phyloP scores from a whole-genome alignment of 2,329 filamentous ascomycete genomes.

The Epichloe baconii region DNA sequence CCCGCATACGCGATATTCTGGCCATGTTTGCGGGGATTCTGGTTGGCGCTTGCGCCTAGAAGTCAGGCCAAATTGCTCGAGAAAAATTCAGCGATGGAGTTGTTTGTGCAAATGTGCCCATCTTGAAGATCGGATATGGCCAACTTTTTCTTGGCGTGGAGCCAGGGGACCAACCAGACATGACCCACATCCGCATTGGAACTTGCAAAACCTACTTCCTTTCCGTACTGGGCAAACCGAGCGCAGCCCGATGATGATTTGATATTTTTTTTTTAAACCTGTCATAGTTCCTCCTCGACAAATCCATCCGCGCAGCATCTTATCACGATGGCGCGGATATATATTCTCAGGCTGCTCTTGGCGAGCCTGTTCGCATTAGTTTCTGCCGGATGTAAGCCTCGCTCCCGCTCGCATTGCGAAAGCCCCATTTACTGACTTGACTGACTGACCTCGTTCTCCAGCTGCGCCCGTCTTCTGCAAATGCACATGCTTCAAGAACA shows the following conservation, averaged over 20 bases:
- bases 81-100: neutral
- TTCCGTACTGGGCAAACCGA: no score
- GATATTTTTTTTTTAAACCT: no score
- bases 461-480: constrained; percentile 54
- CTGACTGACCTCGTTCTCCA: constrained; percentile 14
- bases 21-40: constrained; percentile 22
- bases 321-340: constrained; percentile 27
- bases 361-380: constrained; percentile 21
- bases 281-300: neutral
- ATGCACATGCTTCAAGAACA: constrained; percentile 58
- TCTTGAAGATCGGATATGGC: neutral
- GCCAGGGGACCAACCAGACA: constrained; percentile 12
- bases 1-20: constrained; percentile 27
- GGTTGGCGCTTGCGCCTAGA: neutral
- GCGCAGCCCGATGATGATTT: no score
- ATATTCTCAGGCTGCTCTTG: constrained; percentile 23
- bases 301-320: neutral
- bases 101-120: neutral
- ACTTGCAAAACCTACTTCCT: no score
- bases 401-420: neutral
- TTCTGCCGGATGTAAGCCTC: constrained; percentile 29
- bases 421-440: constrained; percentile 7
- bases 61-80: neutral
- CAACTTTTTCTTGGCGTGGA: constrained; percentile 7
- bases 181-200: neutral